Evolutionary conservation across 129 eudicot genomes (phyloP), one percentile per base, ranked within the genome.

Genomic region (Mikania micrantha): DNA sequence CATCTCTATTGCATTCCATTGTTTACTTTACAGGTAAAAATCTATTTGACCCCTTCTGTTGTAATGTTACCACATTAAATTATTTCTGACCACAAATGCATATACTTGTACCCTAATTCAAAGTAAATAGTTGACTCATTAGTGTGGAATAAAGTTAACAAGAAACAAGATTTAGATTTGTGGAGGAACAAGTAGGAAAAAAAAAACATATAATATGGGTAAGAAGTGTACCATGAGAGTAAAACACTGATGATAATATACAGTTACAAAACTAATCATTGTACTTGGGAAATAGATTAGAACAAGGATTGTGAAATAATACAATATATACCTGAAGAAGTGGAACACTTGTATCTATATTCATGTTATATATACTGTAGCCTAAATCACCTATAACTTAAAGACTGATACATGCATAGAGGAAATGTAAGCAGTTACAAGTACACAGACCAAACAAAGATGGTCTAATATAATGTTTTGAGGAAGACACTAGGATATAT

Each of bases 1-100:
- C 97, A 40, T 90, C 97, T 68, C 74, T 87, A 44, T 90, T 90
- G 82, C 97, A 87, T 74, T 90, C 97, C 97, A 90, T 90, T 25
- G 7, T 75, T 61, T 22, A 21, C 69, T 60, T 47, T 24, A 47
- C 9, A 11, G 31, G 34, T 32, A 28, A 57, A 36, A 15, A 19
- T 53, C 66, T 65, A 52, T 41, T 58, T 41, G 44, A 70, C 67
- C 50, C 2, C 54, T 41, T n/a, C 66, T 15, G 36, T 19, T 53
- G 2, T 19, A 56, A 52, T 28, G 45, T 22, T 64, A 74, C 44
- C 48, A 65, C 56, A 74, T 71, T 60, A 58, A 57, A 9, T 25
- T 16, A 56, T 3, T 54, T 70, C 45, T 70, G 66, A 38, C 56
- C 40, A 38, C 25, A 28, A 58, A 25, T n/a, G 67, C 5, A 42